Evolutionary conservation across 345 rosid species (phyloP).

Genomic region (Erodium maritimum): DNA sequence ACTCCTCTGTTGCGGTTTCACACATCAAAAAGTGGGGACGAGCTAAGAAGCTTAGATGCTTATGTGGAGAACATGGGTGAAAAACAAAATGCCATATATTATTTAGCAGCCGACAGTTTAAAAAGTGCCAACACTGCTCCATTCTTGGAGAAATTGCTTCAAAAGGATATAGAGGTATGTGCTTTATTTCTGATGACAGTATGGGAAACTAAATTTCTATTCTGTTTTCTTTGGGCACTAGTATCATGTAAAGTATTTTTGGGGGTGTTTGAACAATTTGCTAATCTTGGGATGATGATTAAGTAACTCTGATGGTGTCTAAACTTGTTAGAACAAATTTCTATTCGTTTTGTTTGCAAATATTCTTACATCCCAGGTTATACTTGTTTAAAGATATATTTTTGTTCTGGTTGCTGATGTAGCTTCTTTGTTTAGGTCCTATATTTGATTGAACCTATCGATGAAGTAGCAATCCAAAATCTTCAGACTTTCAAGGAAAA

Average conservation of each 20-base stretch:
- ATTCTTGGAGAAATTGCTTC: constrained; percentile 87
- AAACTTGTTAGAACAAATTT: too few species aligned
- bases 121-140: constrained; percentile 94
- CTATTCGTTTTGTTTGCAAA: too few species aligned
- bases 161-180: constrained; percentile 84
- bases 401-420: too few species aligned
- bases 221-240: too few species aligned
- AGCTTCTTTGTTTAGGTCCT: constrained; percentile 44
- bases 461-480: constrained; percentile 96
- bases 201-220: too few species aligned
- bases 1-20: constrained; percentile 69
- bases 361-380: too few species aligned
- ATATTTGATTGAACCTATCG: constrained; percentile 85
- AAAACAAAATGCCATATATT: constrained; percentile 88
- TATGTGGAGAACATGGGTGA: constrained; percentile 93
- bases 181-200: too few species aligned
- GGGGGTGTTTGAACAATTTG: too few species aligned
- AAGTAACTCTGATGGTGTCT: too few species aligned
- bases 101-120: constrained; percentile 84
- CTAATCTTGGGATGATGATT: too few species aligned
- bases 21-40: constrained; percentile 83
- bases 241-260: too few species aligned
- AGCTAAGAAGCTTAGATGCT: constrained; percentile 66
- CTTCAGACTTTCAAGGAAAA: constrained; percentile 92
- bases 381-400: too few species aligned